phyloP scores from a whole-genome alignment of 2,329 filamentous ascomycete species.

The Pseudocercospora pini-densiflorae region DNA sequence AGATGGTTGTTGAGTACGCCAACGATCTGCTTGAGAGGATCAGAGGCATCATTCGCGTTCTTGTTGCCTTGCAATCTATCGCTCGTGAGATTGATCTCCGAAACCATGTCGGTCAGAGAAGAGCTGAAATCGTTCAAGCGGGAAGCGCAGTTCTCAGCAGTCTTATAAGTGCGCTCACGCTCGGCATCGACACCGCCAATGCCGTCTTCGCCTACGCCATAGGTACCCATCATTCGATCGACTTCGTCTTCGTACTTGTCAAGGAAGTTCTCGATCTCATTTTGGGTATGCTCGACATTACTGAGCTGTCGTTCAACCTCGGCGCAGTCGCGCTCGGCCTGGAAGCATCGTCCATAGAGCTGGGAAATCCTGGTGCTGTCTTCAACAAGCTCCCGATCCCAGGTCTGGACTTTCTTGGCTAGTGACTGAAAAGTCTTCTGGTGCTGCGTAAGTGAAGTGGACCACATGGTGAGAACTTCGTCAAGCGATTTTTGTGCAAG shows the following conservation, averaged over 20 bases:
- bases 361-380: constrained; percentile 96
- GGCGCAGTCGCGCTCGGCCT: constrained; percentile 88
- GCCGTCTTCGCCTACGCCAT: constrained; percentile 55
- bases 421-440: constrained; percentile 96
- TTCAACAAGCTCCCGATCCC: constrained; percentile 91
- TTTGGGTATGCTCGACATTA: constrained; percentile 88
- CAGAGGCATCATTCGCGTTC: constrained; percentile 53
- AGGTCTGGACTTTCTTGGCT: constrained; percentile 81
- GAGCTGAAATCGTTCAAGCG: constrained; percentile 92
- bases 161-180: constrained; percentile 90
- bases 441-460: constrained; percentile 91
- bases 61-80: constrained; percentile 74
- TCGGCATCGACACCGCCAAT: constrained; percentile 91
- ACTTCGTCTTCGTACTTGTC: constrained; percentile 92
- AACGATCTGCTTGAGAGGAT: constrained; percentile 89
- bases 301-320: constrained; percentile 93
- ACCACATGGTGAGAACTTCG: constrained; percentile 97
- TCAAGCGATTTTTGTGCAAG: constrained; percentile 99
- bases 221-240: constrained; percentile 82
- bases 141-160: constrained; percentile 90
- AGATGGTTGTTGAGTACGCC: constrained; percentile 93
- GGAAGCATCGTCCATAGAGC: constrained; percentile 87
- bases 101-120: constrained; percentile 93
- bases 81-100: constrained; percentile 96
- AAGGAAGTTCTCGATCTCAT: constrained; percentile 85